These are phyloP conservation scores for Panicum virgatum DNA, from an alignment of 202 grass and related monocot genomes.

Conservation along the genomic window DNA sequence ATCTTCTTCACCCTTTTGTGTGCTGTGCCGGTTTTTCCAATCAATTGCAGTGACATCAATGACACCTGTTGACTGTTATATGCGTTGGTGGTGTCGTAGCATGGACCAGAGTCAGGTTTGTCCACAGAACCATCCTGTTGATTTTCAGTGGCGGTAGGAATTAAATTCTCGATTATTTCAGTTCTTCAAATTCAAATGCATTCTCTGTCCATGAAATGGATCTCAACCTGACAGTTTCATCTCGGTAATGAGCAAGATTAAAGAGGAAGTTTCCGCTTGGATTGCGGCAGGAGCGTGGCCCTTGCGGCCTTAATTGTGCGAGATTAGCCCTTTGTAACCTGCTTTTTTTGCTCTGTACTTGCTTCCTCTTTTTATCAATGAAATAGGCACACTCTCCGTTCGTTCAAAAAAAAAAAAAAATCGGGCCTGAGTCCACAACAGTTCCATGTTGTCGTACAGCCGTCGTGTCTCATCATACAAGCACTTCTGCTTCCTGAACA, in stretches of 20 bases:
- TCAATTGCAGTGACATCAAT: not conserved
- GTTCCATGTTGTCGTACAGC: not conserved
- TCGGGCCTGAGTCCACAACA: not conserved
- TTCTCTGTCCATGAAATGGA: not conserved
- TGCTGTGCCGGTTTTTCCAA: not conserved
- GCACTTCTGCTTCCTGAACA: not conserved
- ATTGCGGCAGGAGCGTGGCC: no score
- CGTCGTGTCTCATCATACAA: not conserved
- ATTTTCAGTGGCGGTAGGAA: conserved; percentile 24
- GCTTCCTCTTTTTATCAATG: no score
- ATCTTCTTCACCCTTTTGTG: not conserved
- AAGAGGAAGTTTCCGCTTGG: no score
- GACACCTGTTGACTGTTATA: conserved; percentile 1
- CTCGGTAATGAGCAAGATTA: no score
- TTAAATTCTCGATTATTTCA: conserved; percentile 1
- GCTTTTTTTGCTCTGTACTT: no score
- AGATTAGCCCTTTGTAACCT: no score
- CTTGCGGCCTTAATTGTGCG: no score
- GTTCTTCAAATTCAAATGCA: not conserved
- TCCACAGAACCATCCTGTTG: not conserved
- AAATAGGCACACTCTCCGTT: no score
- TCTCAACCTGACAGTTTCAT: no score
- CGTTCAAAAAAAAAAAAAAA: no score
- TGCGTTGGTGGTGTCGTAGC: not conserved
- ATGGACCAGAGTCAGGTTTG: not conserved